Base-by-base conservation (phyloP, 208 protist genomes). In the Plasmodiophora brassicae region DNA sequence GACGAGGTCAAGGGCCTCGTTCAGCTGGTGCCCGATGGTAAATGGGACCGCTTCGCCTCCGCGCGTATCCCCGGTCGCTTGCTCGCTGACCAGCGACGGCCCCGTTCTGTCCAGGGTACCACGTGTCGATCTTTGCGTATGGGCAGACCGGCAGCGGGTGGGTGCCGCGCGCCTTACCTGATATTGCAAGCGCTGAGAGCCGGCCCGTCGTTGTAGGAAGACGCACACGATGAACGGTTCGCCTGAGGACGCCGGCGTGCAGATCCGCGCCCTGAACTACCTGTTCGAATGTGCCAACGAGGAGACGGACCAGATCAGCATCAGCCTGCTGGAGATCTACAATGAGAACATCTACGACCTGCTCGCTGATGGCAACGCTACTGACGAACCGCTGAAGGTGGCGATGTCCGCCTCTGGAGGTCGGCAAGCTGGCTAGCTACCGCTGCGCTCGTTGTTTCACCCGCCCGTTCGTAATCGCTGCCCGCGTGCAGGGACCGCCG, bases 51-150 rank as follows among this genome's bases (percentile, higher is more conserved):
- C 85, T 54, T 54, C 46, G 14, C 46, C 22, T 54, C 46, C 46
- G 14, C 22, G 8, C 46, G 14, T 22, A n/a, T 54, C 46, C 46
- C 46, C 46, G 14, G 8, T 54, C 46, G 14, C 46, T 54, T 54
- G 14, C 46, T 22, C 46, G 14, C 46, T 54, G 46, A 54, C 22
- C 14, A 8, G 14, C 22, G 46, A 8, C 14, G 8, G 46, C 22
- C n/a, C n/a, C n/a, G n/a, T n/a, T n/a, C n/a, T n/a, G n/a, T n/a
- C n/a, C n/a, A n/a, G 84, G 36, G 22, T 95, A 94, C 83, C 91
- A 94, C 35, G 90, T 92, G 8, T 95, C 90, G 85, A 94, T 97
- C 28, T 95, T 97, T 72, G 93, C 93, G 0, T 97, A 97, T 89
- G 95, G 95, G 8, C 94, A 95, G 57, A 97, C 95, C 8, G 95